Percentiles rank a stretch among this genome's conserved stretches.
Evolutionary conservation across 169 alveolate genomes (phyloP).

Genomic region (Pseudocohnilembus persalinus): DNA sequence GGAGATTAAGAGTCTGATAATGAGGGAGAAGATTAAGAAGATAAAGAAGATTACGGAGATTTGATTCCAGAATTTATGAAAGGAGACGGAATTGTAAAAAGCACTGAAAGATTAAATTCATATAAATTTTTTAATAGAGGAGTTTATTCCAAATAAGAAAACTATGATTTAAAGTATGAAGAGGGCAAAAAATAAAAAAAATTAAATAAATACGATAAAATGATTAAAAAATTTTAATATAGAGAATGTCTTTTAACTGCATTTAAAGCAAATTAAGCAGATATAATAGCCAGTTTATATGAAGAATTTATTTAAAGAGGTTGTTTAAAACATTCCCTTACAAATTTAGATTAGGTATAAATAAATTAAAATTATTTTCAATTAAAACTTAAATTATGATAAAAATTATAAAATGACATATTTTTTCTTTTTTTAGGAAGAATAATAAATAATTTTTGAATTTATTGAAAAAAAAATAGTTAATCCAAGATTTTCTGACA

Average conservation of each 20-base stretch:
- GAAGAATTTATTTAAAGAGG: constrained; percentile 35
- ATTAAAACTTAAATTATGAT: not conserved
- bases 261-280: constrained; percentile 6
- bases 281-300: constrained; percentile 11
- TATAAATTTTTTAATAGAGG: constrained; percentile 23
- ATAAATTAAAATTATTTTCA: not conserved
- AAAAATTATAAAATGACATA: too few relatives aligned
- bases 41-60: not conserved
- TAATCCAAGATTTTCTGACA: constrained; percentile 12
- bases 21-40: constrained; percentile 12
- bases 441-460: constrained; percentile 5
- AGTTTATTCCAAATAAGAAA: constrained; percentile 5
- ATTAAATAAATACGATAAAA: constrained; percentile 13
- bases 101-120: constrained; percentile 2
- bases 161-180: constrained; percentile 22
- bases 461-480: constrained; percentile 23
- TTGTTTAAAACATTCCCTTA: not conserved
- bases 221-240: constrained; percentile 24
- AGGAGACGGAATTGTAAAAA: not conserved
- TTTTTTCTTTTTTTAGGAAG: not conserved
- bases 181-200: constrained; percentile 17
- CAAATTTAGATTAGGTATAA: constrained; percentile 17
- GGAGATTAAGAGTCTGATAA: constrained; percentile 13
- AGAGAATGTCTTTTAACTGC: constrained; percentile 10
- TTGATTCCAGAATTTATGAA: constrained; percentile 17